Evolutionary conservation across 441 rosid genomes (phyloP).

Genomic region (Corymbia citriodora): DNA sequence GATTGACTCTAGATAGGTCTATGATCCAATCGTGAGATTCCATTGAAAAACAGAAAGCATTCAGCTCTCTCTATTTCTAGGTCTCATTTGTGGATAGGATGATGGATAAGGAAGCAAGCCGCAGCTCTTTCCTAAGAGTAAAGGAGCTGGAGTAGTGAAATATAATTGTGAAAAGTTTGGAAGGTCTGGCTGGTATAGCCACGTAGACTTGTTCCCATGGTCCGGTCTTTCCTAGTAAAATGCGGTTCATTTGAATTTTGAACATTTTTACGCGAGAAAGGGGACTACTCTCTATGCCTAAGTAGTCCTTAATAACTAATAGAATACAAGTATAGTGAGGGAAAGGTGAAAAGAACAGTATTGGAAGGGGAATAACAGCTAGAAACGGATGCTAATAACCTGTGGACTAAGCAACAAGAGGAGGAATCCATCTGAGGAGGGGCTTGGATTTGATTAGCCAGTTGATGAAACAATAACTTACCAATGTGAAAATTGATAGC

Average conservation of each 20-base stretch:
- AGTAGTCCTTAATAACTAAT: background rate
- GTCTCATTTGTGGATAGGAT: background rate
- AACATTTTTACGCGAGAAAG: background rate
- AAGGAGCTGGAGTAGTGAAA: background rate
- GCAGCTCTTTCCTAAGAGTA: background rate
- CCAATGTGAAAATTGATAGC: background rate
- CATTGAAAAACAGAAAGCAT: background rate
- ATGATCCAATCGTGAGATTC: background rate
- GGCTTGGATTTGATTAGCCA: background rate
- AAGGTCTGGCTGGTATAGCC: background rate
- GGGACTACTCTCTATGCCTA: background rate
- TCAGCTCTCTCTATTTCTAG: background rate
- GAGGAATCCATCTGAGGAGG: background rate
- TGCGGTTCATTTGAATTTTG: background rate
- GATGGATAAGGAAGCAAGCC: background rate
- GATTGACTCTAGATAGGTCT: background rate
- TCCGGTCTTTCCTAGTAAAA: background rate
- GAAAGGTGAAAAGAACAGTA: background rate
- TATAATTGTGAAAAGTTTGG: background rate
- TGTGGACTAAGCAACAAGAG: background rate
- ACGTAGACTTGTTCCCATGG: background rate
- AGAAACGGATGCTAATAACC: background rate
- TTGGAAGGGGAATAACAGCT: background rate
- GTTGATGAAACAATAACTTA: background rate
- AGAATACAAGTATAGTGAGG: background rate